Evolutionary conservation across 306 rosid species (phyloP), one percentile per base, ranked within the genome.

Genomic region (Cucurbita maxima): DNA sequence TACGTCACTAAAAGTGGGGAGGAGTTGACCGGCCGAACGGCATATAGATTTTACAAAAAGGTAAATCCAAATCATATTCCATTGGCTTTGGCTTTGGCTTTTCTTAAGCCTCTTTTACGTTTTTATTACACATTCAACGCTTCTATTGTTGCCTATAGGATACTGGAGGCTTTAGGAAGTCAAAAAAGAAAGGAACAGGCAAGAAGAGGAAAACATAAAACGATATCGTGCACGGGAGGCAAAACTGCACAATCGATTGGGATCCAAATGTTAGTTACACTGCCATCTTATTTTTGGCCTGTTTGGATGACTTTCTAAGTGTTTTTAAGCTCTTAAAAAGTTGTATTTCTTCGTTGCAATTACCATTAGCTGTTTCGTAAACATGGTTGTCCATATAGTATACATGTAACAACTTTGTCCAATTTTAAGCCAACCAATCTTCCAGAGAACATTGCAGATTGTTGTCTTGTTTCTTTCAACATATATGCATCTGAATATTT

Each of bases 1-100:
- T 90, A 93, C 85, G 89, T 86, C 61, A 83, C 77, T 81, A 84
- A 83, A 85, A 76, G 56, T 63, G 96, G 97, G 77, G 76, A 90
- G 83, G 94, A 93, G 77, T 55, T 87, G 80, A 79, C 90, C 4
- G 98, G 98, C 47, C 81, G 37, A 63, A 14, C 9, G 25, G 98
- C 97, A 22, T 90, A 88, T 75, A 81, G 68, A 70, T 86, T 77
- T 10, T 88, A 90, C 77, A 79, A 79, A 82, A 88, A 82, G 94
- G 98, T 72, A 72, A 37, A 37, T 18, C 9, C 20, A 37, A 5
- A 54, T 18, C 38, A 36, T 18, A 12, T 18, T 55, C 62, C 18
- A 15, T 13, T 50, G 19, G 47, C 63, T 54, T 11, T 72, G 13
- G 36, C 51, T 50, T 13, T 48, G 52, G 16, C 52, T 54, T 71